Percentiles rank a stretch among this genome's conserved stretches.
These are phyloP conservation scores for Sporopachydermia quercuum DNA, from an alignment of 805 yeast species.

Conservation along the genomic window DNA sequence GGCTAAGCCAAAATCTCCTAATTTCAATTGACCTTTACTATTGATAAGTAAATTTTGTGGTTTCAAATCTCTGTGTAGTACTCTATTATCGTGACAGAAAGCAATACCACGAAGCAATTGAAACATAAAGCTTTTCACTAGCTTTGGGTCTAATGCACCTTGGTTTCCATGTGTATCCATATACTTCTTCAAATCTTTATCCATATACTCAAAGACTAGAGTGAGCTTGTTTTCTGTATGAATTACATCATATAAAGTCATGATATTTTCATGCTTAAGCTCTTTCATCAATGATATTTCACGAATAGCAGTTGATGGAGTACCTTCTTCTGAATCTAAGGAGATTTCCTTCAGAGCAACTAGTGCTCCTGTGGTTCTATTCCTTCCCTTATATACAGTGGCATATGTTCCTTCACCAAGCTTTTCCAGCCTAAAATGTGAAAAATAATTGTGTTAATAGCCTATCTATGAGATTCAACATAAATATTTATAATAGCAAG, in stretches of 20 bases:
- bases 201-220: slow-evolving; percentile 85
- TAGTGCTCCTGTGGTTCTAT: slow-evolving; percentile 69
- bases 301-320: slow-evolving; percentile 95
- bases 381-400: slow-evolving; percentile 92
- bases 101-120: slow-evolving; percentile 81
- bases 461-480: too few relatives aligned
- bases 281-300: slow-evolving; percentile 94
- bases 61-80: slow-evolving; percentile 73
- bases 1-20: slow-evolving; percentile 95
- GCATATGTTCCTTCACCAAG: slow-evolving; percentile 95
- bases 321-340: slow-evolving; percentile 93
- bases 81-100: slow-evolving; percentile 75
- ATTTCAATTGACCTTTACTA: slow-evolving; percentile 76
- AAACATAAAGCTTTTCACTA: slow-evolving; percentile 85
- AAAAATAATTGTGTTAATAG: too few relatives aligned
- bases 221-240: slow-evolving; percentile 94
- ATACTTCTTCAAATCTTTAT: slow-evolving; percentile 82
- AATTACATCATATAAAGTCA: slow-evolving; percentile 84
- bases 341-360: slow-evolving; percentile 94
- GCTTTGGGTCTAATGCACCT: slow-evolving; percentile 58
- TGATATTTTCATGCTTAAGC: slow-evolving; percentile 82
- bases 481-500: too few relatives aligned
- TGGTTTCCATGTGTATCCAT: slow-evolving; percentile 77
- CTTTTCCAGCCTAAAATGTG: slow-evolving; percentile 54
- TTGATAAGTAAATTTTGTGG: slow-evolving; percentile 90